A percentile compares a stretch with the other conserved stretches of the same genome.
Conservation (phyloP, 1,139 yeast species). For the Geotrichum cucujoidarum region DNA sequence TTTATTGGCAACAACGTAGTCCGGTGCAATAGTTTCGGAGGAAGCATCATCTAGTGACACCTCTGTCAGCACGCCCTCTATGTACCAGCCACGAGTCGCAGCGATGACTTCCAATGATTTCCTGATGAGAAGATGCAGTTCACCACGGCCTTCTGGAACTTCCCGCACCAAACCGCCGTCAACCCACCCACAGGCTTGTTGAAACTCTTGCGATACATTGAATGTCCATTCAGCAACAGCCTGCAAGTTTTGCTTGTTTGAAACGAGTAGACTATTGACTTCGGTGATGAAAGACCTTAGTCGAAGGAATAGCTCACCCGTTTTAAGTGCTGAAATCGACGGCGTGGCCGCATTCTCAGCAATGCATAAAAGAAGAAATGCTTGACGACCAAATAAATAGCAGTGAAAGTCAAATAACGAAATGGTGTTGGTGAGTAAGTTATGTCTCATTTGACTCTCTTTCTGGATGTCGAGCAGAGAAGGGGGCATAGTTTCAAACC, state of each 20-base stretch:
- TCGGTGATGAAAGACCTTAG: conserved; percentile 43
- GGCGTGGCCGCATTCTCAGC: conserved; percentile 36
- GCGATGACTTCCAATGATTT: conserved; percentile 38
- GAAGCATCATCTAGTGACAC: conserved; percentile 28
- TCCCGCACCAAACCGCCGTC: conserved; percentile 33
- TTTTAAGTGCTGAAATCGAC: conserved; percentile 36
- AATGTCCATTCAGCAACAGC: conserved; percentile 37
- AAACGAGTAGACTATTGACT: conserved; percentile 32
- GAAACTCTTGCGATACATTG: conserved; percentile 34
- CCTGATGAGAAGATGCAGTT: conserved; percentile 35
- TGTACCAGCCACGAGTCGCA: conserved; percentile 32
- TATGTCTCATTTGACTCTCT: conserved; percentile 30
- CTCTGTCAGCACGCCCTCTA: conserved; percentile 46
- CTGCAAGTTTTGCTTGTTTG: conserved; percentile 26
- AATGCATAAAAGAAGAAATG: conserved; percentile 35
- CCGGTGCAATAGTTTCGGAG: conserved; percentile 20
- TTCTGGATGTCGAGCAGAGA: conserved; percentile 21
- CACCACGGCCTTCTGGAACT: conserved; percentile 39
- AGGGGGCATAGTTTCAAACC: conserved; percentile 28
- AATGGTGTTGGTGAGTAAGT: conserved; percentile 38
- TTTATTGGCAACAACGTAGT: conserved; percentile 22
- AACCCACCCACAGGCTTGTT: conserved; percentile 23
- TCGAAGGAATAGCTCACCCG: conserved; percentile 35
- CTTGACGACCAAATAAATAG: conserved; percentile 42
- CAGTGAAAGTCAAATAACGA: conserved; percentile 41